phyloP scores from a whole-genome alignment of 768 basidiomycete genomes.

The Mycena chlorophos region DNA sequence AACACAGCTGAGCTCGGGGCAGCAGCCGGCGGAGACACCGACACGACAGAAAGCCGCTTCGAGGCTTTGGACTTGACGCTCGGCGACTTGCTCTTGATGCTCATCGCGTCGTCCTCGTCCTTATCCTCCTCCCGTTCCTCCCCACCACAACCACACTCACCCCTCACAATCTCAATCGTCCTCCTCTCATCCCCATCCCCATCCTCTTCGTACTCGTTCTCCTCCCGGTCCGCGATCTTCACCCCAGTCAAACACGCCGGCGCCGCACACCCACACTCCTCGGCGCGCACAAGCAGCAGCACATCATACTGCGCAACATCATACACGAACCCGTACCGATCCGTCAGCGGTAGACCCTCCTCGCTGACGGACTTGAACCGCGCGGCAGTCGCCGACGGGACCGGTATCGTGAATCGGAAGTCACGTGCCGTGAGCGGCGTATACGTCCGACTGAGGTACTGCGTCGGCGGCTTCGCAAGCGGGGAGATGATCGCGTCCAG shows the following conservation, averaged over 20 bases:
- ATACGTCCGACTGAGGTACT: slow-evolving; percentile 76
- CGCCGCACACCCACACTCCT: slow-evolving; percentile 70
- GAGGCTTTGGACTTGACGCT: slow-evolving; percentile 48
- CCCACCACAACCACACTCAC: slow-evolving; percentile 45
- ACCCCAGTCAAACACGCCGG: slow-evolving; percentile 86
- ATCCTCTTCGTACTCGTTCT: slow-evolving; percentile 71
- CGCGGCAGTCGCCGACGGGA: slow-evolving; percentile 46
- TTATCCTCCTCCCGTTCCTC: slow-evolving; percentile 19
- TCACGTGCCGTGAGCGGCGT: slow-evolving; percentile 71
- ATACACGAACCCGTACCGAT: slow-evolving; percentile 90
- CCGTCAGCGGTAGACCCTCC: slow-evolving; percentile 69
- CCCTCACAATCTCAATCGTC: slow-evolving; percentile 48
- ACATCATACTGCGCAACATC: slow-evolving; percentile 82
- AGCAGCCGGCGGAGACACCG: neutral
- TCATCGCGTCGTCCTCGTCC: slow-evolving; percentile 11
- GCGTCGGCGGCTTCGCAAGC: slow-evolving; percentile 77
- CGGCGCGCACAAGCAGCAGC: slow-evolving; percentile 70
- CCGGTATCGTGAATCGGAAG: slow-evolving; percentile 68
- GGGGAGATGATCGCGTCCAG: slow-evolving; percentile 83
- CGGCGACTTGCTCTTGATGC: slow-evolving; percentile 11
- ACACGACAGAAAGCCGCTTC: slow-evolving; percentile 41
- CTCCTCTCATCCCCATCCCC: slow-evolving; percentile 34
- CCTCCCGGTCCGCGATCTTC: slow-evolving; percentile 81
- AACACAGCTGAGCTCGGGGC: slow-evolving; percentile 40
- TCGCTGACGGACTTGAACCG: slow-evolving; percentile 51